A percentile compares a stretch with the other conserved stretches of the same genome.
Conservation (phyloP, 441 rosid genomes). For the Populus hybrid region DNA sequence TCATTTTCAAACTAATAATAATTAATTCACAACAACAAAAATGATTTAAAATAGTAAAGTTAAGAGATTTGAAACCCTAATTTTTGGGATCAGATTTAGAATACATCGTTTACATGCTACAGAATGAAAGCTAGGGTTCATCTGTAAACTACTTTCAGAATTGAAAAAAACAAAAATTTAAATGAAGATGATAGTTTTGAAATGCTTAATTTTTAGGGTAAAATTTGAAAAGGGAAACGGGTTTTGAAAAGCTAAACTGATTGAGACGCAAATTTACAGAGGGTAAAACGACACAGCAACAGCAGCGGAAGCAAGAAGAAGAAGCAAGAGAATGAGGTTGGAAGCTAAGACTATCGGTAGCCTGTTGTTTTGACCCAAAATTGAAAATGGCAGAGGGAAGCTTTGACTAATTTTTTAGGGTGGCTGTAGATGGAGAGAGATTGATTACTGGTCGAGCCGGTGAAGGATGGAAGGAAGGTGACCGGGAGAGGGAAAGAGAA, state of each 20-base stretch:
- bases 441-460: neutral
- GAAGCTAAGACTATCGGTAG: neutral
- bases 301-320: neutral
- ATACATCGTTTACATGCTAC: neutral
- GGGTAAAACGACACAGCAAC: neutral
- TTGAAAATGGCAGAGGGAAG: neutral
- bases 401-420: neutral
- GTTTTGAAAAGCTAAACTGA: neutral
- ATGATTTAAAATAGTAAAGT: neutral
- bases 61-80: conserved; percentile 22
- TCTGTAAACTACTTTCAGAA: neutral
- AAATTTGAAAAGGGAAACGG: neutral
- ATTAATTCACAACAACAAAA: neutral
- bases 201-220: neutral
- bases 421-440: too few relatives aligned
- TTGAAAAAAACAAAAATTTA: neutral
- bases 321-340: neutral
- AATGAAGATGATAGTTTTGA: neutral
- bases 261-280: neutral
- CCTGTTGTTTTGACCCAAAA: neutral
- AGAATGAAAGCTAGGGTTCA: neutral
- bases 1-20: conserved; percentile 35
- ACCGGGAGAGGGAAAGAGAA: neutral
- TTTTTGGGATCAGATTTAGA: neutral
- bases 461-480: neutral